Conservation (phyloP, 208 protist genomes). For the Leishmania turanica region DNA sequence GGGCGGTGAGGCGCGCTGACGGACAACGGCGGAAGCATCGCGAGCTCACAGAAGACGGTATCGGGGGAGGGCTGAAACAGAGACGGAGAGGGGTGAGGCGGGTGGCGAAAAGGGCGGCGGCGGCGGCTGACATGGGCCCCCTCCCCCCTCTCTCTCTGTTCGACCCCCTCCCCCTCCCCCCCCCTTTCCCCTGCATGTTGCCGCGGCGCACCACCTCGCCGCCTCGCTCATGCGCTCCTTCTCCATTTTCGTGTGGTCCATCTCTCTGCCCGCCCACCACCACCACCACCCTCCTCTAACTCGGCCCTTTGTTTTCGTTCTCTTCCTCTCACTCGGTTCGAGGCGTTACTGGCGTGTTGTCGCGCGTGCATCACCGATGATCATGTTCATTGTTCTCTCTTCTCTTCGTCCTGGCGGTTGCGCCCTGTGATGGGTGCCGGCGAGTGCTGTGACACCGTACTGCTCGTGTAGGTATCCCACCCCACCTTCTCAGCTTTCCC, state of each 20-base stretch:
- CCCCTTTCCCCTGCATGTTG: neutral
- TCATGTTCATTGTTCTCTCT: no score
- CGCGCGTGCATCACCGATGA: neutral
- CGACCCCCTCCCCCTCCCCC: no score
- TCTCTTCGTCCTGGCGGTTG: no score
- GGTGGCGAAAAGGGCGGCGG: neutral
- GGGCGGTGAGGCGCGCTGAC: neutral
- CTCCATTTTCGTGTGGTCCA: neutral
- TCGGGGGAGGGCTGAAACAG: neutral
- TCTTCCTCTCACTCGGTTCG: neutral
- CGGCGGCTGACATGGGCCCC: neutral
- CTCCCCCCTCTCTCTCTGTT: no score
- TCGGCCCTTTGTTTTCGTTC: no score
- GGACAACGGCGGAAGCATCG: neutral
- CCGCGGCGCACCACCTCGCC: neutral
- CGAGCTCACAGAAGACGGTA: neutral
- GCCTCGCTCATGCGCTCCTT: neutral
- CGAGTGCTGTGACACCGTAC: neutral
- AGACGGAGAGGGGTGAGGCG: neutral
- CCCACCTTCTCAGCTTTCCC: neutral
- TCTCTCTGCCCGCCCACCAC: neutral
- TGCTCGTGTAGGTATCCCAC: neutral
- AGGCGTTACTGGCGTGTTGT: neutral
- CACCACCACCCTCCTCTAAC: neutral
- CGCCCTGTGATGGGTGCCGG: no score